A percentile compares a stretch with the other conserved stretches of the same genome.
phyloP scores from a whole-genome alignment of 2,329 filamentous ascomycete species.

The Stagonosporopsis chrysanthemi region DNA sequence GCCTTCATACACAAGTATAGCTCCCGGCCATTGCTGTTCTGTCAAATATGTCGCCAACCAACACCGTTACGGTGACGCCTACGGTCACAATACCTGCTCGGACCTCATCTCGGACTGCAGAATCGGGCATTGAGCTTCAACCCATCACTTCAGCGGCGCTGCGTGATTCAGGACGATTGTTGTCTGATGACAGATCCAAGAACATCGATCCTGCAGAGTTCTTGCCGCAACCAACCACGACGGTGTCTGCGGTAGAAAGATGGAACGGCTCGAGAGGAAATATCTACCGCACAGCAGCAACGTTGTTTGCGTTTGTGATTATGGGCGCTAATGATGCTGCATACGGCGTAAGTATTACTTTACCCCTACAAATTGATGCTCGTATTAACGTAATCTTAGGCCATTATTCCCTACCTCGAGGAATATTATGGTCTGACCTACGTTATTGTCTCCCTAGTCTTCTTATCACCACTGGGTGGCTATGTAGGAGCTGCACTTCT shows the following conservation, averaged over 20 bases:
- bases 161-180: slow-evolving; percentile 4
- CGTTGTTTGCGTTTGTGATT: slow-evolving; percentile 66
- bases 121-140: slow-evolving; percentile 18
- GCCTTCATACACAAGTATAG: not conserved
- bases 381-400: not conserved
- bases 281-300: slow-evolving; percentile 63
- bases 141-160: slow-evolving; percentile 5
- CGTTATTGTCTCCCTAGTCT: slow-evolving; percentile 68
- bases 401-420: slow-evolving; percentile 56
- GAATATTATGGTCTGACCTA: slow-evolving; percentile 67
- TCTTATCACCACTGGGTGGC: slow-evolving; percentile 69
- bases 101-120: slow-evolving; percentile 1
- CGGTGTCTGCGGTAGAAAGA: slow-evolving; percentile 54
- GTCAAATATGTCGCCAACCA: slow-evolving; percentile 19
- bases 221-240: slow-evolving; percentile 54
- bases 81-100: not conserved
- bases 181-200: slow-evolving; percentile 5
- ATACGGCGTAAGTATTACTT: slow-evolving; percentile 59
- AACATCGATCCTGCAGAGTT: slow-evolving; percentile 40
- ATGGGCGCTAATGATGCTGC: slow-evolving; percentile 73
- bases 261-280: slow-evolving; percentile 69
- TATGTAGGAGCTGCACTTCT: slow-evolving; percentile 67
- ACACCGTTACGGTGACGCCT: slow-evolving; percentile 14
- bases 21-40: not conserved
- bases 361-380: not conserved